Percentiles rank a stretch among this genome's conserved stretches.
phyloP scores from a whole-genome alignment of 495 filamentous ascomycete genomes.

The Neurospora pannonica region DNA sequence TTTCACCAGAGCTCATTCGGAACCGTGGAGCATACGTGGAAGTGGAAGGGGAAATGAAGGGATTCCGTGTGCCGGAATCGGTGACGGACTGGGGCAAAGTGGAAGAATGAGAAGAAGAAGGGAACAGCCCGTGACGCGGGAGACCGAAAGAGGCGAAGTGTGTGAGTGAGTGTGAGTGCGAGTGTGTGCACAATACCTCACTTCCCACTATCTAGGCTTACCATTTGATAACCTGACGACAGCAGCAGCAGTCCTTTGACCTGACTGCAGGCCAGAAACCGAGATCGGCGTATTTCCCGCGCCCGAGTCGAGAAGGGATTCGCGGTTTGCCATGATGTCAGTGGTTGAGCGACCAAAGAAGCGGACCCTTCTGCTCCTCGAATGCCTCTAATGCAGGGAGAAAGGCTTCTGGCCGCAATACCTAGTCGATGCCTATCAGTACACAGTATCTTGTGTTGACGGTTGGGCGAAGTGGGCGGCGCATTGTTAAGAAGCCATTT shows the following conservation, averaged over 20 bases:
- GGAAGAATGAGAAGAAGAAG: background rate
- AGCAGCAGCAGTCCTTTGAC: background rate
- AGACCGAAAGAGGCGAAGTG: slow-evolving; percentile 1
- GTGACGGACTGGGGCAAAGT: slow-evolving; percentile 1
- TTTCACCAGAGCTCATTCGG: background rate
- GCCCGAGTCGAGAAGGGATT: slow-evolving; percentile 3
- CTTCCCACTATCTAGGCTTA: background rate
- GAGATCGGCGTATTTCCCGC: slow-evolving; percentile 3
- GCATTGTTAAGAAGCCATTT: background rate
- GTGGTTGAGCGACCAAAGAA: slow-evolving; percentile 10
- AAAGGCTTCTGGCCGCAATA: background rate
- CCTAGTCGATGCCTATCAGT: background rate
- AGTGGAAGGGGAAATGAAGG: background rate
- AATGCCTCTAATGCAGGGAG: slow-evolving; percentile 1
- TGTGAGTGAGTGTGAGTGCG: background rate
- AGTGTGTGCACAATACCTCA: slow-evolving; percentile 1
- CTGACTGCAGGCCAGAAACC: background rate
- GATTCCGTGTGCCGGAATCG: background rate
- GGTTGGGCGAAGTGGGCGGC: background rate
- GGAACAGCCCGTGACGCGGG: slow-evolving; percentile 17
- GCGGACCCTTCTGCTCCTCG: slow-evolving; percentile 1
- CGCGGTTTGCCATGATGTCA: slow-evolving; percentile 20
- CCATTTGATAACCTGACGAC: background rate
- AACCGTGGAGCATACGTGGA: background rate
- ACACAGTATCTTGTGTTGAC: background rate